phyloP scores from a whole-genome alignment of 1,139 yeast genomes.

The Insectozyma bohioensis region DNA sequence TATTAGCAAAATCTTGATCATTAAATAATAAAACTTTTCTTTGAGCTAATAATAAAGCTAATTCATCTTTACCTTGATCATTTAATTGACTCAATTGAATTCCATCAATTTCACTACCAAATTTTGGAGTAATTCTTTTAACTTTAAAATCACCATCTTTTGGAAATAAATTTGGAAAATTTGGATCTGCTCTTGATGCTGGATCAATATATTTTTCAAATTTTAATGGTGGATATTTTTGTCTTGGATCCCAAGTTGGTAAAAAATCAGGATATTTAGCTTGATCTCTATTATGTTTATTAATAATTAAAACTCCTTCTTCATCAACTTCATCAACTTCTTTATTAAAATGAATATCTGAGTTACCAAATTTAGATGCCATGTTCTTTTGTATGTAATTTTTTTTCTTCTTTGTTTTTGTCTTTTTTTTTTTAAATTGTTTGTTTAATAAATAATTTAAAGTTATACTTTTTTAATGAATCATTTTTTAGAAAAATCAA shows the following conservation, averaged over 20 bases:
- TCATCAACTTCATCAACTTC: slow-evolving; percentile 39
- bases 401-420: too few relatives aligned
- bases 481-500: too few relatives aligned
- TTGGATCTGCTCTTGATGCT: slow-evolving; percentile 41
- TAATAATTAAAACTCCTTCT: slow-evolving; percentile 37
- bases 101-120: slow-evolving; percentile 33
- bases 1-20: slow-evolving; percentile 31
- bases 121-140: slow-evolving; percentile 42
- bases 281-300: slow-evolving; percentile 27
- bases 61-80: slow-evolving; percentile 32
- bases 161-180: slow-evolving; percentile 28
- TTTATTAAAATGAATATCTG: slow-evolving; percentile 41
- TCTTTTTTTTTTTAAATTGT: too few relatives aligned
- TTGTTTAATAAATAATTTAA: too few relatives aligned
- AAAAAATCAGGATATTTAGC: slow-evolving; percentile 43
- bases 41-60: slow-evolving; percentile 31
- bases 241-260: slow-evolving; percentile 53
- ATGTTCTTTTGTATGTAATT: too few relatives aligned
- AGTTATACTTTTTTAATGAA: too few relatives aligned
- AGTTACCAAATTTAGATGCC: slow-evolving; percentile 30
- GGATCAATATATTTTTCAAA: slow-evolving; percentile 53
- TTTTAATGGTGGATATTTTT: slow-evolving; percentile 43
- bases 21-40: slow-evolving; percentile 33
- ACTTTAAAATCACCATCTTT: slow-evolving; percentile 16
- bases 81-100: slow-evolving; percentile 31